phyloP scores from a whole-genome alignment of 2,329 filamentous ascomycete species.

The Colletotrichum spinosum region DNA sequence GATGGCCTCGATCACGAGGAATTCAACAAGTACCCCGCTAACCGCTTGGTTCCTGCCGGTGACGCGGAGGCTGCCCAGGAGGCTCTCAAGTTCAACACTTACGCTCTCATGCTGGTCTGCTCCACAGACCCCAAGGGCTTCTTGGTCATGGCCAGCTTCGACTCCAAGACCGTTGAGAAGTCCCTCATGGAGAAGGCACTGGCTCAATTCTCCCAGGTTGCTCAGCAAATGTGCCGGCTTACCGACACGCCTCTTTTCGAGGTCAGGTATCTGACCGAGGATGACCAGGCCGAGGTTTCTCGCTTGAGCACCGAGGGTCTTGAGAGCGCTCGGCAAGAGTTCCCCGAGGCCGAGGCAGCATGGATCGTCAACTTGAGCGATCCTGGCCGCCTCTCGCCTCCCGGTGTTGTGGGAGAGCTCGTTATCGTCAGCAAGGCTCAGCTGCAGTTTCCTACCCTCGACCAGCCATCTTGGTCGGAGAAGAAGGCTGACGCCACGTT shows the following conservation, averaged over 20 bases:
- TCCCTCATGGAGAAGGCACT: conserved; percentile 65
- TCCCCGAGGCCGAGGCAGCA: conserved; percentile 43
- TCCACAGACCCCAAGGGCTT: conserved; percentile 67
- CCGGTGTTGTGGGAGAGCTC: conserved; percentile 58
- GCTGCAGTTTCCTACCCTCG: conserved; percentile 42
- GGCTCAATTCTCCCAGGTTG: conserved; percentile 62
- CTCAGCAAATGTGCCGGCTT: conserved; percentile 59
- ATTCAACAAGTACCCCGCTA: conserved; percentile 53
- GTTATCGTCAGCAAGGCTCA: conserved; percentile 49
- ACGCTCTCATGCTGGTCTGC: conserved; percentile 75
- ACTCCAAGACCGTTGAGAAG: conserved; percentile 67
- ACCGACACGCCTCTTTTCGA: conserved; percentile 47
- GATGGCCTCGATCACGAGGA: conserved; percentile 45
- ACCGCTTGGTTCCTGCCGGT: conserved; percentile 65
- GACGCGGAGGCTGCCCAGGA: conserved; percentile 69
- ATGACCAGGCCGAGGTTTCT: conserved; percentile 49
- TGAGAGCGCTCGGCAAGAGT: conserved; percentile 41
- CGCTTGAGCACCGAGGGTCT: conserved; percentile 43
- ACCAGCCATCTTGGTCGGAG: conserved; percentile 45
- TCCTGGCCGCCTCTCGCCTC: conserved; percentile 49
- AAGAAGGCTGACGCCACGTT: conserved; percentile 43
- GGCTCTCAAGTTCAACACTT: conserved; percentile 69
- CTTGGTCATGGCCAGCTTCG: conserved; percentile 72
- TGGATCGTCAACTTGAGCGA: conserved; percentile 56
- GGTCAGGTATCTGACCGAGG: conserved; percentile 48